Base-by-base conservation (phyloP, 2,329 filamentous ascomycete genomes). In the Fusarium sp. region DNA sequence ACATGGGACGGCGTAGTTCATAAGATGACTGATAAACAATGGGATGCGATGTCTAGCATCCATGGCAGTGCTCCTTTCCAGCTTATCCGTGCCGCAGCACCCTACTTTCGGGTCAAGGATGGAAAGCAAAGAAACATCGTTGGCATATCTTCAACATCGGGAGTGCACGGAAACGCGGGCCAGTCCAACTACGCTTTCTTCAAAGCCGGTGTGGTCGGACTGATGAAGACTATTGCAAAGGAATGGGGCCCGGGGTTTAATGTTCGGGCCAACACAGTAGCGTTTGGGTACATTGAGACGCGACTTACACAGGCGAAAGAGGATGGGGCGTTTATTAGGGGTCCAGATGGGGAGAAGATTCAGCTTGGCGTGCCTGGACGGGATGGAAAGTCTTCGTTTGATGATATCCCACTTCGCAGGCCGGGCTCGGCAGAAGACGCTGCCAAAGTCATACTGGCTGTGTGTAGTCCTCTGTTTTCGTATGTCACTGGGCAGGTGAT, bases 231-330 rank as follows among this genome's bases (percentile, higher is more conserved):
- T 1, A 28, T 96, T 75, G 92, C 92, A 2, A 93, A 94, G 81
- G 89, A 95, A 84, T 95, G 93, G 92, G 92, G 57, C 4, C 57
- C 67, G 4, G 21, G 18, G 9, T 55, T 45, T 4, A 46, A 55
- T 4, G 52, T 55, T 3, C 18, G 52, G 23, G 52, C 52, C 12
- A 55, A 55, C 4, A 55, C 28, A 1, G 52, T 45, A 21, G 41
- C 52, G 6, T 55, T 55, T 46, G 52, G 52, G 28, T 55, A 55
- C 2, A 55, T 55, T 6, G 28, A 55, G 41, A 55, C 52, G 3
- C 41, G 52, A 4, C 13, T 55, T 3, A 55, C 52, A 1, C 21
- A 55, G 10, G 52, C 52, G 13, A 55, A 55, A 37, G 52, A 55
- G 28, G 21, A 10, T 2, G 41, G 52, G 8, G 28, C 52, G 3